phyloP scores from a whole-genome alignment of 2,329 filamentous ascomycete genomes.

The Fusarium chlamydosporum region DNA sequence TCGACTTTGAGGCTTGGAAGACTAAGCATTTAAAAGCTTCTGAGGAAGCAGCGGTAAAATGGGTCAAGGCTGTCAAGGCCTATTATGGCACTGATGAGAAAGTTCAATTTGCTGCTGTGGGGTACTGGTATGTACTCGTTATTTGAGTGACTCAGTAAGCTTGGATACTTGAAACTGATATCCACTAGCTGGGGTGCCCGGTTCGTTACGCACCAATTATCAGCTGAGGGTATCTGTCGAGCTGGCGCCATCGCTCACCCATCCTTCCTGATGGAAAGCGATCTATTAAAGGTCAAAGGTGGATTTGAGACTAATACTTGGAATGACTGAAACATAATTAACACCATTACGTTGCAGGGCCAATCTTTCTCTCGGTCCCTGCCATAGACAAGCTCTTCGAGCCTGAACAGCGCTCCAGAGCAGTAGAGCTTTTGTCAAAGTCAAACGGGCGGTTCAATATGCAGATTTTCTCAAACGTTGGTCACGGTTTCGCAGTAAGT shows the following conservation, averaged over 20 bases:
- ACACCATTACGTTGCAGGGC: too few species aligned
- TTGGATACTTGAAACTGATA: too few species aligned
- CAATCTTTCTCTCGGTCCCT: not conserved
- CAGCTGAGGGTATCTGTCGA: not conserved
- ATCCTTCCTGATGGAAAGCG: slow-evolving; percentile 2
- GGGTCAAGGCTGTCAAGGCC: slow-evolving; percentile 1
- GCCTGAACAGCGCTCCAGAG: not conserved
- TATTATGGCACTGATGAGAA: not conserved
- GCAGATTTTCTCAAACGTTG: not conserved
- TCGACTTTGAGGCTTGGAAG: slow-evolving; percentile 7
- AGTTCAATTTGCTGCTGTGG: not conserved
- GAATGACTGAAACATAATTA: too few species aligned
- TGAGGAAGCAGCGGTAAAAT: not conserved
- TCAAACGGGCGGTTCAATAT: not conserved
- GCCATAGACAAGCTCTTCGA: not conserved
- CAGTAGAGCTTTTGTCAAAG: not conserved
- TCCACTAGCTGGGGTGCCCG: slow-evolving; percentile 9
- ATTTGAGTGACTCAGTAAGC: too few species aligned
- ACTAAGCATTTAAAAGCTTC: not conserved
- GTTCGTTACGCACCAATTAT: not conserved
- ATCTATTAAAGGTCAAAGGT: not conserved
- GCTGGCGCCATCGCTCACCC: slow-evolving; percentile 7
- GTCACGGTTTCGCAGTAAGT: slow-evolving; percentile 6
- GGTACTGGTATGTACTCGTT: slow-evolving; percentile 12
- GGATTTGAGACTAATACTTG: accelerated